Conservation (phyloP, 148 eudicot genomes). For the Camellia lanceoleosa region DNA sequence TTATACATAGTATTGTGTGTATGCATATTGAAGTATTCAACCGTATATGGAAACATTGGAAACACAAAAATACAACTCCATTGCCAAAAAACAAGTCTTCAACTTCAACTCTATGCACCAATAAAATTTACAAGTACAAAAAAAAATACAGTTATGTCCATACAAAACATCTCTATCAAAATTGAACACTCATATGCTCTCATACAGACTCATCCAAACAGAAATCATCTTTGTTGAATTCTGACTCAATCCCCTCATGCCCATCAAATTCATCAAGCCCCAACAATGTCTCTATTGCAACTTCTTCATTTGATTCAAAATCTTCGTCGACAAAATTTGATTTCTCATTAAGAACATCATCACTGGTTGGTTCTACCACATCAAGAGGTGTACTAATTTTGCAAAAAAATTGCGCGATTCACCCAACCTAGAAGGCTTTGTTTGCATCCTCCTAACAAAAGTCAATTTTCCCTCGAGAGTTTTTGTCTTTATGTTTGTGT, state of each 20-base stretch:
- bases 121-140: background rate
- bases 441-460: slow-evolving; percentile 23
- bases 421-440: slow-evolving; percentile 24
- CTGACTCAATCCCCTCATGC: slow-evolving; percentile 49
- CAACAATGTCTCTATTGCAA: slow-evolving; percentile 40
- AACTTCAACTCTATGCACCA: background rate
- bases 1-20: too few species aligned
- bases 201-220: background rate
- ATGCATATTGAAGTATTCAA: too few species aligned
- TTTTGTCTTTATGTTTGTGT: background rate
- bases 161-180: background rate
- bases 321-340: slow-evolving; percentile 18
- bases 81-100: too few species aligned
- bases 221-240: slow-evolving; percentile 38
- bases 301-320: background rate
- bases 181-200: background rate
- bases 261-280: slow-evolving; percentile 68
- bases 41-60: too few species aligned
- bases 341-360: background rate
- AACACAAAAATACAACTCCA: too few species aligned
- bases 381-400: slow-evolving; percentile 1
- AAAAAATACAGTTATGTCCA: background rate
- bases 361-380: background rate
- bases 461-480: background rate
- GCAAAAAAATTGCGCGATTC: slow-evolving; percentile 15